Evolutionary conservation across 116 monocot species (phyloP), one percentile per base, ranked within the genome.

Genomic region (Phalaenopsis hybrid): DNA sequence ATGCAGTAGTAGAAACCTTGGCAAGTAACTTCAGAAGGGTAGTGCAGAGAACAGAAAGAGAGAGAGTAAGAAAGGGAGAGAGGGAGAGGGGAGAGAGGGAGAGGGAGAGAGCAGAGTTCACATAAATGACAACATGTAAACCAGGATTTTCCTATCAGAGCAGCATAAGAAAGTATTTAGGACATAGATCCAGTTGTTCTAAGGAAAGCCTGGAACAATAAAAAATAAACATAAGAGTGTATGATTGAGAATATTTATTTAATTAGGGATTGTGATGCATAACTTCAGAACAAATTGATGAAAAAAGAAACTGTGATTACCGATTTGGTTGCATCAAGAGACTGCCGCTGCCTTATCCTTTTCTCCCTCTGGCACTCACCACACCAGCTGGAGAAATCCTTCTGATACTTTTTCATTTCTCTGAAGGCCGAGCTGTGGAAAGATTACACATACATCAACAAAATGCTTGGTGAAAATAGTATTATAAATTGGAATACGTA

Each of bases 341-440:
- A 86, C 75, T 92, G 92, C 17, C 87, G 87, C 85, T 92, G 93
- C 79, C 98, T 89, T 78, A 90, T 91, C 70, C 89, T 95, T 92
- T 92, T 98, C 73, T 92, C 95, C 28, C 88, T 90, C 21, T 92
- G 87, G 77, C 98, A 98, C 79, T 94, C 90, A 25, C 93, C 90
- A 72, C 97, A 97, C 97, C 97, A 97, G 84, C 83, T 79, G 5
- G 97, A 89, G 79, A 90, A 98, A 81, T 98, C 98, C 90, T 92
- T 91, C 76, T 90, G 93, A 72, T 94, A 94, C 83, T 89, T 98
- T 78, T 87, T 94, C 92, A 92, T 92, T 79, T 98, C 98, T 88
- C 98, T 87, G 63, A 95, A 94, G 11, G 87, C 85, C 28, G 98
- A 95, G 76, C 98, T 98, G 89, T 55, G 81, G 79, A 48, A 72